Conservation (phyloP, 1,284 basidiomycete species). For the Apiotrichum porosum region DNA sequence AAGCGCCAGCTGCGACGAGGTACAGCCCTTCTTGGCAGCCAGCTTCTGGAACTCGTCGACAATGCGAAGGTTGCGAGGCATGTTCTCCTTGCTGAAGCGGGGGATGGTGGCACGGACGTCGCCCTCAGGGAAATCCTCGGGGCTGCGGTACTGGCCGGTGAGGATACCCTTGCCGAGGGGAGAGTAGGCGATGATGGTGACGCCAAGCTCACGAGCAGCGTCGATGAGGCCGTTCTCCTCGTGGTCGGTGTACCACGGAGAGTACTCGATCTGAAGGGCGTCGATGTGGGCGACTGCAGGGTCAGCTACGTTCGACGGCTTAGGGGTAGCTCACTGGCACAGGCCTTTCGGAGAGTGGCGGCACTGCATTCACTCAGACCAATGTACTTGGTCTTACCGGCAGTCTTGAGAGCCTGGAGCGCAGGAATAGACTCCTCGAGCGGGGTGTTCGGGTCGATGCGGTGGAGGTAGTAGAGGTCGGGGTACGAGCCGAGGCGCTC, state of each 20-base stretch:
- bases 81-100: constrained; percentile 39
- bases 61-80: constrained; percentile 41
- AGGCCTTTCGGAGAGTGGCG: constrained; percentile 59
- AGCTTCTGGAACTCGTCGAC: constrained; percentile 31
- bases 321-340: constrained; percentile 34
- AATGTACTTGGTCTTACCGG: constrained; percentile 46
- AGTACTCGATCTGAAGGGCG: constrained; percentile 51
- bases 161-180: constrained; percentile 47
- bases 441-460: constrained; percentile 35
- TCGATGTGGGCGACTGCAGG: constrained; percentile 46
- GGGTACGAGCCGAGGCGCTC: constrained; percentile 41
- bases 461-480: constrained; percentile 50
- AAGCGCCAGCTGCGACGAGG: constrained; percentile 46
- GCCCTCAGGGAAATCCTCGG: constrained; percentile 28
- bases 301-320: neutral
- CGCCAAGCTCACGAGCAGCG: constrained; percentile 42
- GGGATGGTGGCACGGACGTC: constrained; percentile 40
- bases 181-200: constrained; percentile 47
- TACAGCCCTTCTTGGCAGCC: constrained; percentile 40
- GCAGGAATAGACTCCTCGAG: constrained; percentile 40
- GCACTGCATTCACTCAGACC: constrained; percentile 58
- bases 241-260: constrained; percentile 48
- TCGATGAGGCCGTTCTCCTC: constrained; percentile 48
- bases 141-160: constrained; percentile 25
- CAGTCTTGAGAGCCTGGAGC: constrained; percentile 41